Evolutionary conservation across 1,139 yeast species (phyloP), one percentile per base, ranked within the genome.

Genomic region (Citeromyces hawaiiensis): DNA sequence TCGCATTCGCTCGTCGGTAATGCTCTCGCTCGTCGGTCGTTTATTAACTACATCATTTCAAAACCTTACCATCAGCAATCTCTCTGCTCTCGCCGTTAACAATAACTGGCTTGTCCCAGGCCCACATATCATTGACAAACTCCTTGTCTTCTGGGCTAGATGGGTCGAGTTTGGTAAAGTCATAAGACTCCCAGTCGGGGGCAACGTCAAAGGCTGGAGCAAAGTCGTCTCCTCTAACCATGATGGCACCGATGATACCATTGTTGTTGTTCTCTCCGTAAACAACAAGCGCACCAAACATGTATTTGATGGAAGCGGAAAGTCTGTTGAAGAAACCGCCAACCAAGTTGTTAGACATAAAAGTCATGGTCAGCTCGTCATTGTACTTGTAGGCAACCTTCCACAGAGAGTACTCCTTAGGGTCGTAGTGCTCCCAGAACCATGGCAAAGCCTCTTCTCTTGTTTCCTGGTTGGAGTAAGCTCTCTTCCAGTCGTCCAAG

Each of bases 251-350:
- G 54, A 85, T 70, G 62, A 91, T 88, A 72, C 97, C 96, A 70
- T 88, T 91, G 79, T 82, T 73, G 83, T 87, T 88, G 87, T 87
- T 86, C 72, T 83, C 96, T 67, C 98, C 98, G 70, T 85, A 88
- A 53, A 91, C 97, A 56, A 86, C 94, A 68, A 81, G 65, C 61
- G 79, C 69, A 60, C 98, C 98, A 64, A 91, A 91, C 76, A 91
- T 64, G 77, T 78, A 91, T 72, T 91, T 91, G 70, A 83, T 72
- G 49, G 97, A 88, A 51, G 78, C 97, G 48, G 78, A 61, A 59
- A 91, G 76, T 73, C 98, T 85, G 82, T 79, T 80, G 79, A 91
- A 86, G 85, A 91, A 91, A 59, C 98, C 98, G 62, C 97, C 97
- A 60, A 91, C 71, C 67, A 87, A 78, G 81, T 91, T 91, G 80